phyloP scores from a whole-genome alignment of 2,329 filamentous ascomycete genomes.

The Clonostachys rosea region DNA sequence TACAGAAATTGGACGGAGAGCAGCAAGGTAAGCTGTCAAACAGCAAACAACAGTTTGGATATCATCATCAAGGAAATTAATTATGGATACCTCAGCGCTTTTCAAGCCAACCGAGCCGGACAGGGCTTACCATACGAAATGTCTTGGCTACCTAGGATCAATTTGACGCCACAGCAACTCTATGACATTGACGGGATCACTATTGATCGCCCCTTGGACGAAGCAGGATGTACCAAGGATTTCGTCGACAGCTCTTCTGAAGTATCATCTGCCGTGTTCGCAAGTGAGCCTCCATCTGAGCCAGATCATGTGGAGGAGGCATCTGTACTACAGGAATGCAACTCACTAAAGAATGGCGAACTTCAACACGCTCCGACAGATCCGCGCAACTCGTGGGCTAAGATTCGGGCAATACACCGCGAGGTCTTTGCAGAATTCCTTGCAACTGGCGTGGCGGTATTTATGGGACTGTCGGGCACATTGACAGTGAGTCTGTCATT shows the following conservation, averaged over 20 bases:
- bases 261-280: conserved; percentile 6
- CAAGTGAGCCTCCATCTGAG: conserved; percentile 8
- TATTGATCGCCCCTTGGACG: background rate
- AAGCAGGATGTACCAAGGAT: background rate
- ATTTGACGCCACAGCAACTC: too few relatives aligned
- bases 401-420: conserved; percentile 9
- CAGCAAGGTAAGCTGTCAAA: background rate
- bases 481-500: conserved; percentile 9
- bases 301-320: conserved; percentile 7
- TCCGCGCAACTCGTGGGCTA: conserved; percentile 13
- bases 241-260: background rate
- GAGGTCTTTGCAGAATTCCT: conserved; percentile 13
- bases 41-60: background rate
- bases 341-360: too few relatives aligned
- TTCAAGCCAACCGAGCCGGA: background rate
- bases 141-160: background rate
- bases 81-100: background rate
- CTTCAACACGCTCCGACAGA: conserved; percentile 4
- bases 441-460: conserved; percentile 8
- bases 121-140: background rate
- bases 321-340: conserved; percentile 2
- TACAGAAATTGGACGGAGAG: background rate
- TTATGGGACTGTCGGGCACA: conserved; percentile 9
- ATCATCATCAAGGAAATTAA: background rate
- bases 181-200: background rate